phyloP scores from a whole-genome alignment of 2,329 filamentous ascomycete species.

The Rutstroemia sp. region DNA sequence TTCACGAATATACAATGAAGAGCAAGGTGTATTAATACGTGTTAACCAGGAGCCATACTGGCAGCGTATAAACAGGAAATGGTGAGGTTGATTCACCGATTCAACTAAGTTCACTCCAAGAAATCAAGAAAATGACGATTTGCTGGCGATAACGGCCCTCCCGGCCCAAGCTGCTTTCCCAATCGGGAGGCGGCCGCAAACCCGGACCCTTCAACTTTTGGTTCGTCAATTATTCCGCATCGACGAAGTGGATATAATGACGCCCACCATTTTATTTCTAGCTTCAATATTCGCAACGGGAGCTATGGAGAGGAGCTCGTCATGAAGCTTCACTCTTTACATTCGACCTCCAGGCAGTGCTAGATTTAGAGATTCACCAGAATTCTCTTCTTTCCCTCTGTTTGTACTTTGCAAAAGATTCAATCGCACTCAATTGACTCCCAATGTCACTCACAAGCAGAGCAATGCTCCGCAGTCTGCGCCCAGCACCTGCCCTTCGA shows the following conservation, averaged over 20 bases:
- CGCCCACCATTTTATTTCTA: not conserved
- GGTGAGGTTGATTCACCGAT: too few species aligned
- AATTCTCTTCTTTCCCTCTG: not conserved
- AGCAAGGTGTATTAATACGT: not conserved
- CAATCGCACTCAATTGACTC: not conserved
- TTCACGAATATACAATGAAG: not conserved
- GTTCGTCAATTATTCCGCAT: too few species aligned
- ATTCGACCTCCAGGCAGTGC: not conserved
- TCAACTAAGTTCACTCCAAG: too few species aligned
- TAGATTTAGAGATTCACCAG: not conserved
- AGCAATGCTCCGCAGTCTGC: conserved; percentile 19
- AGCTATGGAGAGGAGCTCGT: not conserved
- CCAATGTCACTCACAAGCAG: conserved; percentile 16
- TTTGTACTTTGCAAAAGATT: not conserved
- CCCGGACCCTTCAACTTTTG: too few species aligned
- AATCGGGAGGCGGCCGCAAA: too few species aligned
- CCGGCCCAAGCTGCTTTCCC: too few species aligned
- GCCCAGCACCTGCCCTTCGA: conserved; percentile 15
- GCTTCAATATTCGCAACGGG: not conserved
- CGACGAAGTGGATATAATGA: too few species aligned
- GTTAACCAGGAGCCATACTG: not conserved
- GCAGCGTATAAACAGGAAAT: too few species aligned
- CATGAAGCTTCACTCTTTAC: not conserved
- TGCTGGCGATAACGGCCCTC: too few species aligned
- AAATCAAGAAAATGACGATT: too few species aligned